Conservation (phyloP, 805 yeast genomes). For the Lipomyces yamanashiensis region DNA sequence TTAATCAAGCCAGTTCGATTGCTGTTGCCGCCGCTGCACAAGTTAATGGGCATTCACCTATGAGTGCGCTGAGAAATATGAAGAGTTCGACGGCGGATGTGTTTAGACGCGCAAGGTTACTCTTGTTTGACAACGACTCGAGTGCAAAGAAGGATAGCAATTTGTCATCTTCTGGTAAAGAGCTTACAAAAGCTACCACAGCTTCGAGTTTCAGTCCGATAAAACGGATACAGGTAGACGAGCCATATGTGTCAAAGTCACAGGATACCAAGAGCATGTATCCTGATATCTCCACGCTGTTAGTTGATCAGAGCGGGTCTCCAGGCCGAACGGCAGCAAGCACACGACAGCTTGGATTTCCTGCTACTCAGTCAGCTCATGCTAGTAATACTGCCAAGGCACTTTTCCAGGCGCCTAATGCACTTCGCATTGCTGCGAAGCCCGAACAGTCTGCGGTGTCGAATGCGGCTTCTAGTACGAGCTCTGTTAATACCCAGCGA, state of each 20-base stretch:
- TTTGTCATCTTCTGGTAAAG: neutral
- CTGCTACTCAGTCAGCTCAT: neutral
- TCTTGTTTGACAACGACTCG: conserved; percentile 23
- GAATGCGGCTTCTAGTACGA: neutral
- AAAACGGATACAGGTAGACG: neutral
- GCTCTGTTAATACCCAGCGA: conserved; percentile 8
- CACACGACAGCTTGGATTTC: neutral
- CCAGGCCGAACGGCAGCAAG: conserved; percentile 3
- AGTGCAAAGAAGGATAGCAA: neutral
- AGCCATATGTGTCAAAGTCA: neutral
- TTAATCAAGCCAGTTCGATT: conserved; percentile 14
- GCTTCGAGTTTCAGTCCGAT: neutral
- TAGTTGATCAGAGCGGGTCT: conserved; percentile 11
- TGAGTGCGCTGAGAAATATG: conserved; percentile 26
- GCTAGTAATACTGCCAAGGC: conserved; percentile 28
- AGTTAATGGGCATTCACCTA: conserved; percentile 24
- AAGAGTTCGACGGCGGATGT: conserved; percentile 35
- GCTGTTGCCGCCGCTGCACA: conserved; percentile 16
- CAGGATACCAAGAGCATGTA: conserved; percentile 12
- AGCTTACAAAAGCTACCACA: neutral
- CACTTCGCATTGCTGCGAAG: neutral
- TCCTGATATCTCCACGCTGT: conserved; percentile 24
- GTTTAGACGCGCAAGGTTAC: conserved; percentile 30
- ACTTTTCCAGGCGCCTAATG: conserved; percentile 15
- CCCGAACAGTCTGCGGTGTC: neutral